Conservation (phyloP, 2,329 filamentous ascomycete genomes). For the Stachybotrys chartarum region DNA sequence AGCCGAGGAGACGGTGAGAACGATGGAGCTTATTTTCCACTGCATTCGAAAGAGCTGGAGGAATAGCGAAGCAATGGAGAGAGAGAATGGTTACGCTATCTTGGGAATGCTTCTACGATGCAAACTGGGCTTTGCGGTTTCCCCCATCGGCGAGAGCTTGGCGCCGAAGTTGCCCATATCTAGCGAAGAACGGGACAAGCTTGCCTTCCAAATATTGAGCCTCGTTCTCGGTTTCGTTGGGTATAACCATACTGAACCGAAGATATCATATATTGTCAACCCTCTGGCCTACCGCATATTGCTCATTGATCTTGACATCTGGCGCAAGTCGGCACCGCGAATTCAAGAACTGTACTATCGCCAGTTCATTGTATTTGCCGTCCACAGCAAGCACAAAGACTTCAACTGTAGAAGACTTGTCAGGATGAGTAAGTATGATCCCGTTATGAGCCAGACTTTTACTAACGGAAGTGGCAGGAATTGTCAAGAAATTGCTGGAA, state of each 20-base stretch:
- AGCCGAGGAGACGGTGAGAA: slow-evolving; percentile 63
- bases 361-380: slow-evolving; percentile 82
- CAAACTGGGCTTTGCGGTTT: slow-evolving; percentile 58
- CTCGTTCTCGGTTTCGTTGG: slow-evolving; percentile 82
- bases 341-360: slow-evolving; percentile 88
- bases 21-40: slow-evolving; percentile 77
- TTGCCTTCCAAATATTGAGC: slow-evolving; percentile 60
- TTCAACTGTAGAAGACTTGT: slow-evolving; percentile 85
- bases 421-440: slow-evolving; percentile 68
- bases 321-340: slow-evolving; percentile 69
- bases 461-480: slow-evolving; percentile 46
- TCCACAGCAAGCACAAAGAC: slow-evolving; percentile 83
- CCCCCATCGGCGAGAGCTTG: slow-evolving; percentile 18
- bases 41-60: slow-evolving; percentile 89
- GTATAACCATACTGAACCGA: slow-evolving; percentile 71
- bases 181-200: slow-evolving; percentile 44
- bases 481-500: slow-evolving; percentile 84
- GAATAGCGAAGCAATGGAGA: slow-evolving; percentile 97
- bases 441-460: neutral
- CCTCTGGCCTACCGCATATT: slow-evolving; percentile 89
- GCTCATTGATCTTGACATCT: slow-evolving; percentile 87
- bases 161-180: slow-evolving; percentile 36
- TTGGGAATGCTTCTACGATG: slow-evolving; percentile 76
- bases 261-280: slow-evolving; percentile 91
- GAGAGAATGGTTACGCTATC: slow-evolving; percentile 88